phyloP scores from a whole-genome alignment of 139 green algal genomes.

The Ettlia oleoabundans region DNA sequence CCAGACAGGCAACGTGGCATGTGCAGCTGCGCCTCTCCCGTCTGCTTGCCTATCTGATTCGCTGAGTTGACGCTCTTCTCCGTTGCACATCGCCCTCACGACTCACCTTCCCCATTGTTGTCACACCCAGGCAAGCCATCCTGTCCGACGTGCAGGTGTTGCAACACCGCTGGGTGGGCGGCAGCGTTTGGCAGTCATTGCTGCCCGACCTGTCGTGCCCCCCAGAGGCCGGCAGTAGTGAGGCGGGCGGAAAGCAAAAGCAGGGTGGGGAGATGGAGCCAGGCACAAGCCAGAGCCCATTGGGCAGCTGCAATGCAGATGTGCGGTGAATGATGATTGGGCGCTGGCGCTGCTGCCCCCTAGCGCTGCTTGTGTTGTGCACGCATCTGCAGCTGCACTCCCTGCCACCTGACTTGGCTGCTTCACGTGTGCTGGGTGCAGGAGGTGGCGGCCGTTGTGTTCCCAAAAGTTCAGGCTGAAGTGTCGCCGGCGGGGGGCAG shows the following conservation, averaged over 20 bases:
- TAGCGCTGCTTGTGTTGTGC: too few relatives aligned
- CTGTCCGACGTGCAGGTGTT: conserved; percentile 19
- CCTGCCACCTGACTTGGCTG: neutral
- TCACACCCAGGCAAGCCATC: too few relatives aligned
- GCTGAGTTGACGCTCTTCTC: too few relatives aligned
- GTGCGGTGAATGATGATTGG: neutral
- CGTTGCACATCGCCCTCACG: too few relatives aligned
- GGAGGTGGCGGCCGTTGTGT: conserved; percentile 37
- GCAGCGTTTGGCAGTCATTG: neutral
- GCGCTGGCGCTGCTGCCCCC: neutral
- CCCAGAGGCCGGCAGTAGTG: neutral
- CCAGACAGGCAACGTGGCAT: too few relatives aligned
- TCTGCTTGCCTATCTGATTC: too few relatives aligned
- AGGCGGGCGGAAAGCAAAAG: too few relatives aligned
- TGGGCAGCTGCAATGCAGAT: neutral
- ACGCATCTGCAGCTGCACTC: neutral
- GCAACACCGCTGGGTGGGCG: conserved; percentile 46
- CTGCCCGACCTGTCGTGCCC: neutral
- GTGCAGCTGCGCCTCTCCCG: too few relatives aligned
- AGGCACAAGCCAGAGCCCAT: too few relatives aligned
- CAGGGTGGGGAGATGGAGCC: too few relatives aligned
- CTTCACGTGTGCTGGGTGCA: neutral
- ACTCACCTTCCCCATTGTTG: too few relatives aligned
- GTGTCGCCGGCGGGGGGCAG: neutral
- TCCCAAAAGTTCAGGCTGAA: conserved; percentile 19